Percentiles rank a stretch among this genome's conserved stretches.
Evolutionary conservation across 2,329 filamentous ascomycete genomes (phyloP).

Genomic region (Xylaria sp.): DNA sequence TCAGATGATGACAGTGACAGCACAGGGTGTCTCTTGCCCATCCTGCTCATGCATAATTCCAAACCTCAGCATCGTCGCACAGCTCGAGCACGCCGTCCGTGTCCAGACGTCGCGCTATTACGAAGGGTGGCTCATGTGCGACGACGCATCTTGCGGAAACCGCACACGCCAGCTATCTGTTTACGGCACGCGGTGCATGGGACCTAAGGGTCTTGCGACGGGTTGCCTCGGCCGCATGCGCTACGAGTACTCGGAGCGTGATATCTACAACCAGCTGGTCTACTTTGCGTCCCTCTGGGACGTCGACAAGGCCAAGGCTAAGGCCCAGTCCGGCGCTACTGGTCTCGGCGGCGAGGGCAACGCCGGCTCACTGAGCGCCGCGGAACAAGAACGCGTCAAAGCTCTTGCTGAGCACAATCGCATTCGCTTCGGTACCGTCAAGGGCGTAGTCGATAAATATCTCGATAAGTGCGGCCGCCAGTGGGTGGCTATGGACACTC

Average conservation of each 20-base stretch:
- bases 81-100: slow-evolving; percentile 87
- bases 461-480: slow-evolving; percentile 89
- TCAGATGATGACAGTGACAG: slow-evolving; percentile 59
- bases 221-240: slow-evolving; percentile 89
- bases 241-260: slow-evolving; percentile 88
- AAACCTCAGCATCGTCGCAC: slow-evolving; percentile 80
- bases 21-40: slow-evolving; percentile 79
- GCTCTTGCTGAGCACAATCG: slow-evolving; percentile 86
- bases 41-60: slow-evolving; percentile 73
- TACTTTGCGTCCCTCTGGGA: slow-evolving; percentile 90
- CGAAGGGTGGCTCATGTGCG: slow-evolving; percentile 89
- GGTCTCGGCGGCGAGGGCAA: slow-evolving; percentile 45
- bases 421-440: slow-evolving; percentile 78
- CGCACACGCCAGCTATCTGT: slow-evolving; percentile 93
- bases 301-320: slow-evolving; percentile 78
- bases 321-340: slow-evolving; percentile 60
- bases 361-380: slow-evolving; percentile 53
- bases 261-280: slow-evolving; percentile 92
- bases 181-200: slow-evolving; percentile 89
- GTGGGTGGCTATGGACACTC: slow-evolving; percentile 92
- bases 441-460: slow-evolving; percentile 81
- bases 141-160: slow-evolving; percentile 86
- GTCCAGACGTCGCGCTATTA: slow-evolving; percentile 85
- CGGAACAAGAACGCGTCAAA: slow-evolving; percentile 72
- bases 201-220: slow-evolving; percentile 82